These are phyloP conservation scores for Beauveria medogensis DNA, from an alignment of 2,329 filamentous ascomycete species.

Conservation along the genomic window DNA sequence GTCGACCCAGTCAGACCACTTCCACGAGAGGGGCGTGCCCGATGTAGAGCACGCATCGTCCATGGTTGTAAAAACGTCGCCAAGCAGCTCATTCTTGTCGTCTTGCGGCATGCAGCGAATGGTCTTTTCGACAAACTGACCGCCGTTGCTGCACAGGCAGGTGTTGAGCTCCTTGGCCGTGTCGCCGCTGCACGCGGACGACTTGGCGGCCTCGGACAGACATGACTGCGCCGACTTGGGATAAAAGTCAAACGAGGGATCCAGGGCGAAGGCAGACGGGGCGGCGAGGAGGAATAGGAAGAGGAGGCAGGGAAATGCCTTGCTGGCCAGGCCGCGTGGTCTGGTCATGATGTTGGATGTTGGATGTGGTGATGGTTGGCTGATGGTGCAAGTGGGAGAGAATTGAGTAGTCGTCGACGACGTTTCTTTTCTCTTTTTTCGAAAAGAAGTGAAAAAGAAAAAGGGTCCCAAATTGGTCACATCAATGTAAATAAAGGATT, in stretches of 20 bases:
- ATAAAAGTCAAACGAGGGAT: slow-evolving; percentile 37
- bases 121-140: slow-evolving; percentile 34
- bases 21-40: slow-evolving; percentile 26
- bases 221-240: slow-evolving; percentile 32
- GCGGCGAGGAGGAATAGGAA: neutral
- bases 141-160: slow-evolving; percentile 38
- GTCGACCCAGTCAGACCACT: slow-evolving; percentile 22
- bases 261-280: slow-evolving; percentile 15
- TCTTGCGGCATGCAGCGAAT: slow-evolving; percentile 32
- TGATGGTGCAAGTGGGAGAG: too few relatives aligned
- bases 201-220: slow-evolving; percentile 27
- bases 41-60: slow-evolving; percentile 31
- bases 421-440: too few relatives aligned
- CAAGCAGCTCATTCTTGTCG: slow-evolving; percentile 26
- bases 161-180: slow-evolving; percentile 30
- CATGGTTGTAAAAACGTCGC: slow-evolving; percentile 33
- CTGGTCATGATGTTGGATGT: neutral
- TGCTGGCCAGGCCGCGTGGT: neutral
- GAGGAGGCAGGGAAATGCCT: neutral
- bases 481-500: too few relatives aligned
- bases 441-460: too few relatives aligned
- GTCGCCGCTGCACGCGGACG: slow-evolving; percentile 28
- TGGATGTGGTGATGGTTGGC: neutral
- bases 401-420: too few relatives aligned
- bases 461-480: too few relatives aligned